Conservation (phyloP, 2,329 filamentous ascomycete species). For the Didymella segeticola region DNA sequence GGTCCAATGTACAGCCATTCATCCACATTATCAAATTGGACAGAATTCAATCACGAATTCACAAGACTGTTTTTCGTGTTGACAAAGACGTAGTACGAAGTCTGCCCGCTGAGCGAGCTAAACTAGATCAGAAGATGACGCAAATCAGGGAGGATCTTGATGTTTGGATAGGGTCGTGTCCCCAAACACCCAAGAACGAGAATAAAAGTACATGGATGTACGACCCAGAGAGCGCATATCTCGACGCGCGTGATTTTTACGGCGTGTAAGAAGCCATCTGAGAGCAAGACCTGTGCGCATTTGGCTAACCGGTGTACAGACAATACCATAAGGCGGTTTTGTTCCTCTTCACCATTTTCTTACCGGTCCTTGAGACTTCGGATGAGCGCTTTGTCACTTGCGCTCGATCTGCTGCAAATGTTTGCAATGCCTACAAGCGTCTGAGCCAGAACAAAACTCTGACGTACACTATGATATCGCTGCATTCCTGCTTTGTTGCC, state of each 20-base stretch:
- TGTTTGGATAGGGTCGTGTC: conserved; percentile 26
- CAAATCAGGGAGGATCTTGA: conserved; percentile 28
- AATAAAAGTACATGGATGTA: conserved; percentile 38
- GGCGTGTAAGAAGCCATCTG: conserved; percentile 12
- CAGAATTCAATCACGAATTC: conserved; percentile 34
- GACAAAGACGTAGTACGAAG: conserved; percentile 25
- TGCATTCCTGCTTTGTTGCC: conserved; percentile 38
- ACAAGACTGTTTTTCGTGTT: conserved; percentile 35
- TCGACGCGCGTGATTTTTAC: conserved; percentile 36
- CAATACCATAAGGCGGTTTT: conserved; percentile 40
- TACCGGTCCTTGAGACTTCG: conserved; percentile 25
- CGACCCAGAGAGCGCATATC: conserved; percentile 30
- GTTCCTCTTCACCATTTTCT: conserved; percentile 32
- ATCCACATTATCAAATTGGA: conserved; percentile 38
- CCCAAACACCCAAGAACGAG: conserved; percentile 27
- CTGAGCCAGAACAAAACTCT: conserved; percentile 34
- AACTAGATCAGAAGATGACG: conserved; percentile 29
- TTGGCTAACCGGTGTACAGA: neutral
- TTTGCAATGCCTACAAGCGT: conserved; percentile 34
- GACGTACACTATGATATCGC: conserved; percentile 36
- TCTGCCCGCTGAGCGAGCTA: conserved; percentile 22
- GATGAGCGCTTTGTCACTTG: conserved; percentile 33
- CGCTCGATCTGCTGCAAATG: conserved; percentile 32
- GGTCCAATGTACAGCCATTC: conserved; percentile 36
- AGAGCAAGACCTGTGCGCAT: neutral